Evolutionary conservation across 2,329 filamentous ascomycete genomes (phyloP), one percentile per base, ranked within the genome.

Genomic region (Trichoderma afroharzianum): DNA sequence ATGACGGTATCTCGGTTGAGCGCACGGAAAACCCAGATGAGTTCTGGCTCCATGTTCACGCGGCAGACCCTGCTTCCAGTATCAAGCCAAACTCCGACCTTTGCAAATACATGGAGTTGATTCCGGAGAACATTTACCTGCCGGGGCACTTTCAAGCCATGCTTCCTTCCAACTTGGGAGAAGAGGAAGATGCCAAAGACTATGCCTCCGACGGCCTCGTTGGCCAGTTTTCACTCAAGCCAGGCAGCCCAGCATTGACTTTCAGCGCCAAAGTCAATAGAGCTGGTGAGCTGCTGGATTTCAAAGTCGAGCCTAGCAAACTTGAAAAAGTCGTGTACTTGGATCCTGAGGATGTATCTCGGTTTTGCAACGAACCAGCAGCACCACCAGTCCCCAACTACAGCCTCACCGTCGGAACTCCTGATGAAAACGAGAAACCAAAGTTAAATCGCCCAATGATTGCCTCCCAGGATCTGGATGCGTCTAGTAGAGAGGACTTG

Each of bases 1-100:
- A 97, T 75, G 93, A 97, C 77, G 93, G 91, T 1, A 81, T 97
- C 9, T 95, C 93, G 1, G 77, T 96, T 8, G 90, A 94, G 77
- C 79, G 81, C 59, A 87, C 90, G 1, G 80, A 83, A 4, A 82
- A 80, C 21, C 73, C 84, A 24, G 78, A 84, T 64, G 85, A 92
- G 74, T 89, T 88, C 76, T 96, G 93, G 93, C 83, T 95, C 33
- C 92, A 94, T 77, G 81, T 94, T 36, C 93, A 96, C 78, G 87
- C 92, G 55, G 93, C 93, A 15, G 93, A 96, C 76, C 93, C 93
- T 9, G 91, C 91, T 3, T 92, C 93, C 6, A 88, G 88, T 72
- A 88, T 96, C 73, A 76, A 82, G 24, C 87, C 88, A 21, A 83
- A 88, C 26, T 88, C 89, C 47, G 81, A 84, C 9, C 79, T 93